These are phyloP conservation scores for Blastobotrys serpentis DNA, from an alignment of 1,139 yeast species.

Conservation along the genomic window DNA sequence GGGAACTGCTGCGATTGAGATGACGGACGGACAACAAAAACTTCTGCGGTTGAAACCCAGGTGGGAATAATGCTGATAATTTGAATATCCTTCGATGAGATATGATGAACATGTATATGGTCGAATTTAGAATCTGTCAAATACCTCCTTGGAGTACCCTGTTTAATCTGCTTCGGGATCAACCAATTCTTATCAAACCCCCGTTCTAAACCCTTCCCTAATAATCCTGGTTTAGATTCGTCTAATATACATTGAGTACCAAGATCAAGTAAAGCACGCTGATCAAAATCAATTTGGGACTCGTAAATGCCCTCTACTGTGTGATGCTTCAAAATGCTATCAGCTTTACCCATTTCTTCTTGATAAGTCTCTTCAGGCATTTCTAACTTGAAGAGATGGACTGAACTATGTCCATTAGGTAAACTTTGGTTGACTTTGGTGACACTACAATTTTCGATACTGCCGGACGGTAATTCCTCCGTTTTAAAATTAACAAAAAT, in stretches of 20 bases:
- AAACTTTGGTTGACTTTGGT: constrained; percentile 59
- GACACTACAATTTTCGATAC: constrained; percentile 54
- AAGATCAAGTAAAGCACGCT: constrained; percentile 73
- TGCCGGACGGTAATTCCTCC: constrained; percentile 37
- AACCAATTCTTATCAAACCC: constrained; percentile 72
- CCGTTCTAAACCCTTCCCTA: constrained; percentile 82
- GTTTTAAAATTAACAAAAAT: constrained; percentile 63
- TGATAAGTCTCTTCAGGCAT: constrained; percentile 65
- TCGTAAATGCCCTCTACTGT: constrained; percentile 75
- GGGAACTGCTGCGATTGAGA: constrained; percentile 66
- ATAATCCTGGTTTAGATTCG: constrained; percentile 62
- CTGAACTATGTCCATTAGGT: constrained; percentile 68
- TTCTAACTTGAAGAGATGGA: constrained; percentile 57
- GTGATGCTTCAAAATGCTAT: constrained; percentile 64
- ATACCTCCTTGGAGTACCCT: constrained; percentile 43
- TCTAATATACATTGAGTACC: constrained; percentile 74
- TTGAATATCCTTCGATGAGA: constrained; percentile 74
- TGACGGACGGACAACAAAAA: constrained; percentile 70
- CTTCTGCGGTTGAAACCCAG: constrained; percentile 53
- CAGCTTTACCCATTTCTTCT: constrained; percentile 57
- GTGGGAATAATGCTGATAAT: constrained; percentile 67
- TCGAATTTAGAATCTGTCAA: constrained; percentile 54
- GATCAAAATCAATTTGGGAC: constrained; percentile 61
- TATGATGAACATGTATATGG: constrained; percentile 67
- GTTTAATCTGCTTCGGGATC: constrained; percentile 29